A percentile compares a stretch with the other conserved stretches of the same genome.
These are phyloP conservation scores for Hypoxylon rubiginosum DNA, from an alignment of 2,329 filamentous ascomycete species.

Conservation along the genomic window DNA sequence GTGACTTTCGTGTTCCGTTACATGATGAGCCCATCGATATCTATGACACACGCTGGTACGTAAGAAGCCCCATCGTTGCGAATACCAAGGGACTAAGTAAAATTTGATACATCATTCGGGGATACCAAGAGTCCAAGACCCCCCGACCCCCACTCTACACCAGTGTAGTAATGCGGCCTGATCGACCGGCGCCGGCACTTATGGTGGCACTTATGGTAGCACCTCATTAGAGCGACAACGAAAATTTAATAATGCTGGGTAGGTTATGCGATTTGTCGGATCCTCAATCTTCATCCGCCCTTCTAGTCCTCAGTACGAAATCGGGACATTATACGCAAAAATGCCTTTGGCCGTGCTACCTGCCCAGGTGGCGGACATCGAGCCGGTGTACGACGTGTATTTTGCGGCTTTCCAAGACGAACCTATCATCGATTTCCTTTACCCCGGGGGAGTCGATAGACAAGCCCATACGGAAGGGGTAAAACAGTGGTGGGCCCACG, in stretches of 20 bases:
- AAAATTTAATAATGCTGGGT: slow-evolving; percentile 4
- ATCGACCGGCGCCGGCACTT: slow-evolving; percentile 24
- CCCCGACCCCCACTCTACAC: slow-evolving; percentile 10
- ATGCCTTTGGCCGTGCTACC: slow-evolving; percentile 47
- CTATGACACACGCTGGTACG: background rate
- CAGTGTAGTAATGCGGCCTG: slow-evolving; percentile 26
- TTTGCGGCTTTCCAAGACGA: slow-evolving; percentile 46
- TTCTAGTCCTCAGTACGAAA: background rate
- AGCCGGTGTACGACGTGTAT: slow-evolving; percentile 45
- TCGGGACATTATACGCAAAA: slow-evolving; percentile 2
- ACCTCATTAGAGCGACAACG: slow-evolving; percentile 1
- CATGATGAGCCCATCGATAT: slow-evolving; percentile 2
- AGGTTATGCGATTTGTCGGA: slow-evolving; percentile 10
- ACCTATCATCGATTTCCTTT: slow-evolving; percentile 30
- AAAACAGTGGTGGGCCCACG: slow-evolving; percentile 33
- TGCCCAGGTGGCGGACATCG: slow-evolving; percentile 43
- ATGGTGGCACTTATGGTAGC: background rate
- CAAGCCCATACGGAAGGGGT: slow-evolving; percentile 30
- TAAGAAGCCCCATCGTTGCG: slow-evolving; percentile 13
- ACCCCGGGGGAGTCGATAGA: slow-evolving; percentile 34
- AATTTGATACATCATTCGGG: too few relatives aligned
- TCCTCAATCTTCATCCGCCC: background rate
- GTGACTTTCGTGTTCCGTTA: background rate
- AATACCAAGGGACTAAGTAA: slow-evolving; percentile 3
- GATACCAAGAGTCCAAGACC: too few relatives aligned